Percentiles rank a stretch among this genome's conserved stretches.
phyloP scores from a whole-genome alignment of 768 basidiomycete genomes.

The Clitopilus hobsonii region DNA sequence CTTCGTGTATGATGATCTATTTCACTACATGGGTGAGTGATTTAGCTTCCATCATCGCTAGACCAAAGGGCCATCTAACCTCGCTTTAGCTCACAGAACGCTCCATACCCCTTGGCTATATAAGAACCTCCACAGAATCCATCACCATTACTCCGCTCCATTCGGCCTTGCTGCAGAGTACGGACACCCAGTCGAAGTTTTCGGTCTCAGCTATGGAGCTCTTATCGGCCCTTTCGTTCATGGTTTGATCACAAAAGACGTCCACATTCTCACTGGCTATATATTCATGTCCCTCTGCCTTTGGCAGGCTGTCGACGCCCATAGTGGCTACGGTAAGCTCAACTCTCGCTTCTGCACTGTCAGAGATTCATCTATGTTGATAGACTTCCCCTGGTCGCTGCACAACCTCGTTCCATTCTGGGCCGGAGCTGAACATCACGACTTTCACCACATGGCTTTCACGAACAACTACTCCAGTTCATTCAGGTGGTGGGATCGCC shows the following conservation, averaged over 20 bases:
- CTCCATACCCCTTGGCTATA: constrained; percentile 83
- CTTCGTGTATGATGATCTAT: constrained; percentile 94
- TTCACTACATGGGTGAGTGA: constrained; percentile 78
- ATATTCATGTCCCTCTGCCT: constrained; percentile 90
- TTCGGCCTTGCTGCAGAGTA: constrained; percentile 98
- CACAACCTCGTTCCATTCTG: constrained; percentile 92
- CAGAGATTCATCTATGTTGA: not conserved
- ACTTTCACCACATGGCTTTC: constrained; percentile 98
- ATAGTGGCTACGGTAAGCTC: constrained; percentile 86
- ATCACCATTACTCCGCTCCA: constrained; percentile 97
- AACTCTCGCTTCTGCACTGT: not conserved
- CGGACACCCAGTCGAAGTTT: constrained; percentile 94
- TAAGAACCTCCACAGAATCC: constrained; percentile 92
- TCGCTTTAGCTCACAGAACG: constrained; percentile 69
- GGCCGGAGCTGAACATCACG: constrained; percentile 96
- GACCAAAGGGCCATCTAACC: not conserved
- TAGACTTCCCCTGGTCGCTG: constrained; percentile 97
- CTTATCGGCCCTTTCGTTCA: constrained; percentile 84
- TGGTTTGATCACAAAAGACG: constrained; percentile 63
- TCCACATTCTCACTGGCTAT: constrained; percentile 93
- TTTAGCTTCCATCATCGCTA: not conserved
- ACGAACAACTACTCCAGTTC: constrained; percentile 91
- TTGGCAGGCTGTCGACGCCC: constrained; percentile 96
- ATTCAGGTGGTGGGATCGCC: constrained; percentile 89
- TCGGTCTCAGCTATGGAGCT: constrained; percentile 91